Base-by-base conservation (phyloP, 2,329 filamentous ascomycete species). In the Fusarium foetens region DNA sequence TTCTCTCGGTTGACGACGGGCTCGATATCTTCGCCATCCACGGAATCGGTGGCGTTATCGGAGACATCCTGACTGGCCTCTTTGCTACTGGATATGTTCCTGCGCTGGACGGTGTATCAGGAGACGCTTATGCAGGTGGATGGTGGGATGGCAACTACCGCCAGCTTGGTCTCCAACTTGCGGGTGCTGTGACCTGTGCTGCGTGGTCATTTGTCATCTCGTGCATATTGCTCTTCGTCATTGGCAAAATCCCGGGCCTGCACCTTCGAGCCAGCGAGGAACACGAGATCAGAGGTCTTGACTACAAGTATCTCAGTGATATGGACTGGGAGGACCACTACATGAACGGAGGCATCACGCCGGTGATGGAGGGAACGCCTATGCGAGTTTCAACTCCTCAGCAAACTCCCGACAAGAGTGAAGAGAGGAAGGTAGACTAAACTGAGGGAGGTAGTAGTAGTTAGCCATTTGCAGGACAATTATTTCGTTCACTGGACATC, bases 11-110 rank as follows among this genome's bases (percentile, higher is more conserved):
- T 16, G 88, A 90, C 64, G 88, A 90, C 49, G 87, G 87, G 5
- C 83, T 90, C 57, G 88, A 90, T 65, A 88, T 90, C 54, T 90
- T 89, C 66, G 87, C 87, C 35, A 84, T 90, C 33, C 88, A 90
- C 74, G 88, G 88, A 23, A 80, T 90, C 4, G 88, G 88, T n/a
- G 88, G 88, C 16, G 84, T 86, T 68, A 83, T 90, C 2, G 88
- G 88, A 21, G 85, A 87, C 38, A 82, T 90, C 52, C 75, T 90
- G 23, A 90, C 88, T 0, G 88, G 88, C 6, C 81, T 90, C 35
- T 90, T 90, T 58, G 88, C 88, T 0, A 84, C 86, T 8, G 70
- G 78, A 17, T 80, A 78, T 75, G 84, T 89, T 4, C 84, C 84
- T 5, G 83, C 84, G 11, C 83, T 89, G 19, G 88, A 90, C 42